Base-by-base conservation (phyloP, 116 monocot genomes). In the Phalaenopsis hybrid region DNA sequence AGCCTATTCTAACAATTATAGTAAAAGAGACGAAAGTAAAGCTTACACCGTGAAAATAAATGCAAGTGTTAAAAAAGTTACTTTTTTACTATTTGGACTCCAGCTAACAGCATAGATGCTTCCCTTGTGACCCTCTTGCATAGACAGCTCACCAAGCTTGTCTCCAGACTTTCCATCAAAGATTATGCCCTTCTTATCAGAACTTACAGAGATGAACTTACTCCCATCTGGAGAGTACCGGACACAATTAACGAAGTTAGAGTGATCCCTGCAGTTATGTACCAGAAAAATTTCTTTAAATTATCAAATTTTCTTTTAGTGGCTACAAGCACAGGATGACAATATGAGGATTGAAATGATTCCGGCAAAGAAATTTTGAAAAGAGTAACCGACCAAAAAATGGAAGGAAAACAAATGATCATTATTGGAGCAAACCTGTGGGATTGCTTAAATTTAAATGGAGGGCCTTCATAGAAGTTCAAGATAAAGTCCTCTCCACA, bases 101-200 rank as follows among this genome's bases (percentile, higher is more conserved):
- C 98, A 99, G 83, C 93, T 95, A 87, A 94, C 89, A 69, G 95
- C 93, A 89, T 99, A 99, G 75, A 99, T 91, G 87, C 91, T 99
- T 84, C 98, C 95, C 48, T 85, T 89, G 82, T 99, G 98, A 49
- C 88, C 89, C 85, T 84, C 89, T 83, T 92, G 90, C 1, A 13
- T 67, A 52, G 93, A 87, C 58, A 99, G 86, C 83, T 99, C 95
- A 55, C 98, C 98, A 65, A 95, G 92, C 84, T 91, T 95, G 72
- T 87, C 92, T 82, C 89, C 98, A 76, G 92, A 95, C 79, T 95
- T 99, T 18, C 89, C 95, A 90, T 99, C 93, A 85, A 90, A 99
- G 74, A 99, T 87, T 79, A 99, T 80, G 45, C 95, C 98, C 81
- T 88, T 99, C 85, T 93, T 95, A 79, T 99, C 95, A 80, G 98